phyloP scores from a whole-genome alignment of 1,284 basidiomycete genomes.

The Puccinia novopanici region DNA sequence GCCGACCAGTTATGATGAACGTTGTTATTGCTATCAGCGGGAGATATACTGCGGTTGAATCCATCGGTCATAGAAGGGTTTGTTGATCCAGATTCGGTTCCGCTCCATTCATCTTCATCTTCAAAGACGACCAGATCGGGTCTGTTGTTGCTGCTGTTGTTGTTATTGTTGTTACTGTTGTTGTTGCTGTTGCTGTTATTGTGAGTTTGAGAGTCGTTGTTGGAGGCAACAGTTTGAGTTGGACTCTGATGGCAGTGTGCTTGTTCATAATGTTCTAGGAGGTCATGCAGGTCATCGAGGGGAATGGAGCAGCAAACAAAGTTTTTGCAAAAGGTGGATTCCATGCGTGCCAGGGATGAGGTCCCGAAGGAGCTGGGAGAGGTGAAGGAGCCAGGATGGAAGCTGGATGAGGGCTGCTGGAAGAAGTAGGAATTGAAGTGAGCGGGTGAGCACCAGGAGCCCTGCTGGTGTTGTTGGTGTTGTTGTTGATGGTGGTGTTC shows the following conservation, averaged over 20 bases:
- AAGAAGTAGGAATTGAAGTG: constrained; percentile 23
- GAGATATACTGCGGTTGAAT: constrained; percentile 3
- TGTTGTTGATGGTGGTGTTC: constrained; percentile 3
- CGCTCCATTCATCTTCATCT: constrained; percentile 48
- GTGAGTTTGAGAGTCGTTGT: background rate
- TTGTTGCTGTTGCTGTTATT: too few species aligned
- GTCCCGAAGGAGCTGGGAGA: constrained; percentile 41
- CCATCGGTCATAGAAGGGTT: background rate
- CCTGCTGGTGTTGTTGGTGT: background rate
- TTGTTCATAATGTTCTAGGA: constrained; percentile 43
- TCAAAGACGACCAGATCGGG: constrained; percentile 37
- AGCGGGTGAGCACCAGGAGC: constrained; percentile 10
- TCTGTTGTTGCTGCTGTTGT: background rate
- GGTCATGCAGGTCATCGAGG: constrained; percentile 30
- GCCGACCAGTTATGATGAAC: background rate
- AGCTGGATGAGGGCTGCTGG: constrained; percentile 19
- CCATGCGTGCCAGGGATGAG: constrained; percentile 36
- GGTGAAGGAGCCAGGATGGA: constrained; percentile 35
- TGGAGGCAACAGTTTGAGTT: background rate
- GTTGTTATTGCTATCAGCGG: background rate
- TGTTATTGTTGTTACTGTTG: too few species aligned
- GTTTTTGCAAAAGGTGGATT: constrained; percentile 47
- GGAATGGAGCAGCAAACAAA: constrained; percentile 46
- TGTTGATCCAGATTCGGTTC: constrained; percentile 18
- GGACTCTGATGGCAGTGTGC: constrained; percentile 28